Percentiles rank a stretch among this genome's conserved stretches.
phyloP scores from a whole-genome alignment of 768 basidiomycete genomes.

The Polyporus arcularius region DNA sequence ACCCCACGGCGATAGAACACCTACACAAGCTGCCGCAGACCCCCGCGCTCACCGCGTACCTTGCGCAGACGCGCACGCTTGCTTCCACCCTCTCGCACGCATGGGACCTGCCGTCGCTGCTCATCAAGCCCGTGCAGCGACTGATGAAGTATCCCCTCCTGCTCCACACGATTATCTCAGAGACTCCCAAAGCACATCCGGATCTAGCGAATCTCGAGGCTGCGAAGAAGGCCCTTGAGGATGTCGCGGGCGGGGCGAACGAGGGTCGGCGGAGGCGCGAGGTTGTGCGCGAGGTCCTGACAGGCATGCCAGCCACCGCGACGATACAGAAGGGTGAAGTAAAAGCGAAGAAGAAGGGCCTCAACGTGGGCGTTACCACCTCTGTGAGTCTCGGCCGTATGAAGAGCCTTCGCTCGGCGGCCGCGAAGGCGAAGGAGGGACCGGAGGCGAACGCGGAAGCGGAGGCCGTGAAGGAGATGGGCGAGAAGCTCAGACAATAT shows the following conservation, averaged over 20 bases:
- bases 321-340: constrained; percentile 33
- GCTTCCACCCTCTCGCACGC: constrained; percentile 78
- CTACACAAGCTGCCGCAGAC: constrained; percentile 53
- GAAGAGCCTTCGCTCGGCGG: constrained; percentile 46
- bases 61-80: constrained; percentile 62
- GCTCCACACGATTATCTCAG: constrained; percentile 72
- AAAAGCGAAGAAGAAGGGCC: constrained; percentile 40
- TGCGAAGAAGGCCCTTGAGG: constrained; percentile 65
- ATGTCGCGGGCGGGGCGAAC: constrained; percentile 74
- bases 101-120: constrained; percentile 90
- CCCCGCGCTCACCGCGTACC: constrained; percentile 64
- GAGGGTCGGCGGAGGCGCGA: constrained; percentile 76
- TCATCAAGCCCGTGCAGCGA: constrained; percentile 97
- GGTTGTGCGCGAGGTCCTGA: constrained; percentile 75
- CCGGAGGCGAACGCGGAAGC: constrained; percentile 42
- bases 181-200: constrained; percentile 66
- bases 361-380: constrained; percentile 51
- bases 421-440: constrained; percentile 38
- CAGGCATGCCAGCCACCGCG: constrained; percentile 31
- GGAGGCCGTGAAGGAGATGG: constrained; percentile 53
- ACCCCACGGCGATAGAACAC: constrained; percentile 72
- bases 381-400: constrained; percentile 63
- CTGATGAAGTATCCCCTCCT: constrained; percentile 93
- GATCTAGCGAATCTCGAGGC: constrained; percentile 60
- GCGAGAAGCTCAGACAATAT: constrained; percentile 55